These are phyloP conservation scores for Diophrys appendiculata DNA, from an alignment of 73 alveolate genomes.

Conservation along the genomic window DNA sequence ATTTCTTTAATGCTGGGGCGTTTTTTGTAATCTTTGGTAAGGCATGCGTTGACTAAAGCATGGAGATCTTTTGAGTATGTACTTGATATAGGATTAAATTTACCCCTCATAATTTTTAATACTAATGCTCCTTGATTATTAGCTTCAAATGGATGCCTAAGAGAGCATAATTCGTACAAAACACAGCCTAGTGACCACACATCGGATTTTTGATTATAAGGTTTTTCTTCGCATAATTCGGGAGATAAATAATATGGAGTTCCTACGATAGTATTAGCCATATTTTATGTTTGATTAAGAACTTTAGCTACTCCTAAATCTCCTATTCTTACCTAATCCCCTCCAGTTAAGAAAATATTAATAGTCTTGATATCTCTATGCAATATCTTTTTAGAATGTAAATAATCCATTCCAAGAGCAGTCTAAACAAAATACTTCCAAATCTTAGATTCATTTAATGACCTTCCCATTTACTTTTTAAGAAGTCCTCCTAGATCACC, in stretches of 20 bases:
- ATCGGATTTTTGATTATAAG: constrained; percentile 77
- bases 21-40: constrained; percentile 81
- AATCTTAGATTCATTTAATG: constrained; percentile 73
- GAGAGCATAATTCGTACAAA: constrained; percentile 96
- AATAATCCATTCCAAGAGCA: constrained; percentile 83
- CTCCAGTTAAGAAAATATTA: constrained; percentile 61
- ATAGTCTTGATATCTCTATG: constrained; percentile 78
- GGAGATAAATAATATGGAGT: constrained; percentile 85
- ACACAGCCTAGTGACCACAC: constrained; percentile 98
- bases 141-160: constrained; percentile 97
- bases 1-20: constrained; percentile 89
- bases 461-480: constrained; percentile 73
- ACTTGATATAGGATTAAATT: constrained; percentile 85
- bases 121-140: constrained; percentile 94
- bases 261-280: constrained; percentile 87
- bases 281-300: constrained; percentile 63
- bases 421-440: constrained; percentile 91
- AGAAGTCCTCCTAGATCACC: constrained; percentile 84
- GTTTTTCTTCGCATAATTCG: constrained; percentile 77
- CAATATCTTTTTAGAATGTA: constrained; percentile 64
- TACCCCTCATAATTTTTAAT: constrained; percentile 93
- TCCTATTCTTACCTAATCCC: constrained; percentile 64
- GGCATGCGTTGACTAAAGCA: constrained; percentile 78
- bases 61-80: constrained; percentile 76
- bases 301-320: constrained; percentile 78